Base-by-base conservation (phyloP, 208 protist genomes). In the Trypanosoma melophagium region DNA sequence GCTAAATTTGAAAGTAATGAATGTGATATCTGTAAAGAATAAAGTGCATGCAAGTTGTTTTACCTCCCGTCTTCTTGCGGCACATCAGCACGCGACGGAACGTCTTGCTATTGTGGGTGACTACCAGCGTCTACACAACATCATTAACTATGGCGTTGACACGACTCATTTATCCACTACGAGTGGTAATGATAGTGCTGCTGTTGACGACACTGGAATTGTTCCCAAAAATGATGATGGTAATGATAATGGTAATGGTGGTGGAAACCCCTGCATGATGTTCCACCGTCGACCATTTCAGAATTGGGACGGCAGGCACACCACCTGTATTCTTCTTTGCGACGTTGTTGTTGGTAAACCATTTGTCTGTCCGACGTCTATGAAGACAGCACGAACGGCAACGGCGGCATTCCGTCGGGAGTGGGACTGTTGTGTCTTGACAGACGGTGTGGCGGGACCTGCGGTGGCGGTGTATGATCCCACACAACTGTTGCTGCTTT, bases 31-130 rank as follows among this genome's bases (percentile, higher is more conserved):
- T 7, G 60, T 90, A 4, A 70, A 71, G 38, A 83, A 93, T 64
- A 64, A 61, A n/a, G 82, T 89, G 68, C 87, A 93, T 31, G 60
- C 81, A 54, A 62, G 65, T 12, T 75, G 66, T 38, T 90, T 90
- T 54, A 65, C 74, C 14, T 42, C 35, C 0, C 66, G 74, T 14
- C 70, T 77, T 17, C 44, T 59, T 60, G 13, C 42, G 24, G 71
- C 82, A 13, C 80, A 78, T 47, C 59, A 77, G 56, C 49, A 55
- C 14, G 75, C 62, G 57, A 80, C 77, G 16, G 83, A 90, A 66
- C 76, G 83, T 3, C 76, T 88, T 21, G 79, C 78, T 28, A 74
- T 93, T 24, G 76, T 90, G 14, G 87, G 87, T 25, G 81, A 88
- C 25, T 69, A 67, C 38, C 51, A 71, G 28, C 60, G 58, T 16